Evolutionary conservation across 2,329 filamentous ascomycete species (phyloP), one percentile per base, ranked within the genome.

Genomic region (Colletotrichum euphorbiae): DNA sequence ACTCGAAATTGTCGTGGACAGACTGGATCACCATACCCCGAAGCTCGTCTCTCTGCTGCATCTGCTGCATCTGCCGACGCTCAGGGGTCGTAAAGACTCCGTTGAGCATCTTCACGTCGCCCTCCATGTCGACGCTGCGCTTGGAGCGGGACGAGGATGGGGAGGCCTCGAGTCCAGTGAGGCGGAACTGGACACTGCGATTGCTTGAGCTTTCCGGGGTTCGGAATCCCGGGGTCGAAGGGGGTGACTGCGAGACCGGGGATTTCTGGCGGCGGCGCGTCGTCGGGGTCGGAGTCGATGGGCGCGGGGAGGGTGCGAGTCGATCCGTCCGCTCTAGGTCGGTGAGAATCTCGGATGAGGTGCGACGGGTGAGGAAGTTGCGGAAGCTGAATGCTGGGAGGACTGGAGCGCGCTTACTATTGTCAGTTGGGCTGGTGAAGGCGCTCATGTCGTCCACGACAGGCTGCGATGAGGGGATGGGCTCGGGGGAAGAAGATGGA

Each of bases 61-160:
- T 19, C 4, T 24, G n/a, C 12, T 50, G 63, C 0, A 52, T 2
- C 9, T 31, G 46, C 6, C 15, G 40, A 11, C 36, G n/a, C 12
- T 64, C 65, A 4, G 61, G 51, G 2, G 51, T 43, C 1, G 31
- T 38, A 21, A 40, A 62, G 1, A 36, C 3, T n/a, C 45, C 63
- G 46, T 68, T 59, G 3, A 28, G 31, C 52, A 68, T 68, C 0
- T 54, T 33, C 12, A 64, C 13, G 65, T 68, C 65, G 19, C 60
- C 65, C 4, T 68, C 60, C 1, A n/a, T 40, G 45, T 68, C 65
- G 33, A 59, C 0, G 33, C 52, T 64, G 21, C 52, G 52, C 2
- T 58, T 52, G 4, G 65, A 64, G 24, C 6, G 13, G 7, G 48
- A 28, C 1, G 65, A 58, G 5, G 57, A 65, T 4, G 48, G 21